Evolutionary conservation across 2,329 filamentous ascomycete genomes (phyloP).

Genomic region (Claviceps sp.): DNA sequence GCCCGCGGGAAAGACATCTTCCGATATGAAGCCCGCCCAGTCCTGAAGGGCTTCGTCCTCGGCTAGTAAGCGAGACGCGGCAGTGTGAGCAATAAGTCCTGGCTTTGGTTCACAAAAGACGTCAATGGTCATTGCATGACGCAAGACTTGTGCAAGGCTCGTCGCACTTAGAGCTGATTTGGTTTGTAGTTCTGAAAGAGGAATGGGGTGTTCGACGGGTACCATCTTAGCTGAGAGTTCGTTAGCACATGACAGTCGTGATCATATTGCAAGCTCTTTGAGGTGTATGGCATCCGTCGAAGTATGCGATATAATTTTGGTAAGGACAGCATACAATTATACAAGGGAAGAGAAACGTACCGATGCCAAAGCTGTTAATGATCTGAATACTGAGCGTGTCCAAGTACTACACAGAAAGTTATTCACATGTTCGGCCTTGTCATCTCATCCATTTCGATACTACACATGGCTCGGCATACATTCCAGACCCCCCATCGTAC

Average conservation of each 20-base stretch:
- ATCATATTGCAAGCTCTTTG: no score
- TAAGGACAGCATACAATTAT: no score
- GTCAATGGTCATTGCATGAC: conserved; percentile 43
- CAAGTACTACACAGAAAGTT: conserved; percentile 25
- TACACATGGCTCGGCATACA: conserved; percentile 20
- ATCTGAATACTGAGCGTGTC: conserved; percentile 36
- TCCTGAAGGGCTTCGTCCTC: conserved; percentile 33
- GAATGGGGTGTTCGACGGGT: conserved; percentile 30
- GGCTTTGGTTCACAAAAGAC: conserved; percentile 40
- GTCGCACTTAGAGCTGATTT: conserved; percentile 33
- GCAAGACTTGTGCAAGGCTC: conserved; percentile 37
- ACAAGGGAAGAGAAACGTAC: conserved; percentile 15
- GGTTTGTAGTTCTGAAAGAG: conserved; percentile 30
- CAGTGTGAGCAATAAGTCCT: conserved; percentile 40
- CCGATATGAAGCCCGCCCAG: conserved; percentile 42
- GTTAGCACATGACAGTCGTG: no score
- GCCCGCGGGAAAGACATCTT: conserved; percentile 39
- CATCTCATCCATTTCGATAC: no score
- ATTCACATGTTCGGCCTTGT: background rate
- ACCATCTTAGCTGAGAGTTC: conserved; percentile 31
- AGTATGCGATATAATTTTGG: no score
- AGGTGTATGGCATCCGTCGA: no score
- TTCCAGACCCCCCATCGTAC: conserved; percentile 39
- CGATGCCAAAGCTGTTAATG: conserved; percentile 36
- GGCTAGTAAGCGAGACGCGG: conserved; percentile 36